Percentiles rank a stretch among this genome's conserved stretches.
These are phyloP conservation scores for Rhizopogon roseolus DNA, from an alignment of 768 basidiomycete species.

Conservation along the genomic window DNA sequence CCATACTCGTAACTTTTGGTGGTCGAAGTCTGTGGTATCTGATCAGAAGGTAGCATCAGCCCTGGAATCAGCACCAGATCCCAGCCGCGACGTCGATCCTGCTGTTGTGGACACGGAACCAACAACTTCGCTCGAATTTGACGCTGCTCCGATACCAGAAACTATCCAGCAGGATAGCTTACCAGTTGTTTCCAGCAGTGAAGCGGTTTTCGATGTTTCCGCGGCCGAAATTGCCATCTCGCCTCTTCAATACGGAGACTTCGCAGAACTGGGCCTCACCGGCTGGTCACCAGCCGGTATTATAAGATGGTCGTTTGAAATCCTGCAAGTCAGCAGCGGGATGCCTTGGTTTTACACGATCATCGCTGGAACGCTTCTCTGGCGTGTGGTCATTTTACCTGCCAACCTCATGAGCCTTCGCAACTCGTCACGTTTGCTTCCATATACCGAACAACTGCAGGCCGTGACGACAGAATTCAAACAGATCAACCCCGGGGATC, in stretches of 20 bases:
- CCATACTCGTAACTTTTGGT: slow-evolving; percentile 26
- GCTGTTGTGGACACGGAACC: neutral
- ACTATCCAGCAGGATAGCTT: neutral
- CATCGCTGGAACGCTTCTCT: slow-evolving; percentile 54
- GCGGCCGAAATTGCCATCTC: slow-evolving; percentile 27
- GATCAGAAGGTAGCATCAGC: neutral
- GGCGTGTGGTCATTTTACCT: slow-evolving; percentile 59
- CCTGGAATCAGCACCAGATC: slow-evolving; percentile 4
- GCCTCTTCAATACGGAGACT: slow-evolving; percentile 66
- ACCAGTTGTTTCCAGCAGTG: neutral
- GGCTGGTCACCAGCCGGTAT: slow-evolving; percentile 63
- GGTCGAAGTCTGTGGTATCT: slow-evolving; percentile 19
- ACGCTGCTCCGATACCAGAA: neutral
- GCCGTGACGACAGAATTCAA: slow-evolving; percentile 48
- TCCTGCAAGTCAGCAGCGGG: slow-evolving; percentile 62
- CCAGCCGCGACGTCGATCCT: neutral
- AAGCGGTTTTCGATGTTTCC: slow-evolving; percentile 10
- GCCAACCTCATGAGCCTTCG: slow-evolving; percentile 52
- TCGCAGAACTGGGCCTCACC: slow-evolving; percentile 61
- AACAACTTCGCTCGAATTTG: neutral
- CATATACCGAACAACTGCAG: slow-evolving; percentile 44
- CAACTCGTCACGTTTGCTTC: slow-evolving; percentile 41
- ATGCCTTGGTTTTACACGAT: slow-evolving; percentile 87
- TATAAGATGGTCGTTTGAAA: slow-evolving; percentile 58
- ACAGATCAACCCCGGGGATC: slow-evolving; percentile 33